Evolutionary conservation across 768 basidiomycete species (phyloP).

Genomic region (Artomyces pyxidatus): DNA sequence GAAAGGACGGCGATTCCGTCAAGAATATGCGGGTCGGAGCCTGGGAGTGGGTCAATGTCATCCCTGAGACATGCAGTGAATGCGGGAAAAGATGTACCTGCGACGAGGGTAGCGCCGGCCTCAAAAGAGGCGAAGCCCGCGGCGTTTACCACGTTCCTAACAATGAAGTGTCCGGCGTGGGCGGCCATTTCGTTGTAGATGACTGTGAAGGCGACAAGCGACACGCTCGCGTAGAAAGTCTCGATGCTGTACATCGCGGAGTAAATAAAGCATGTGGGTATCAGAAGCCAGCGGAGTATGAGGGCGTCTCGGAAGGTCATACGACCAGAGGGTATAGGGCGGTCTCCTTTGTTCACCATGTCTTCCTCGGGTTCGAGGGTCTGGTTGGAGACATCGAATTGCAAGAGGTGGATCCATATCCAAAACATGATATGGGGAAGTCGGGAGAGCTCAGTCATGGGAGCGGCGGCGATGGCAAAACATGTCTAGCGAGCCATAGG

Average conservation of each 20-base stretch:
- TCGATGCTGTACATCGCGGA: constrained; percentile 17
- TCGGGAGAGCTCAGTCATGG: constrained; percentile 3
- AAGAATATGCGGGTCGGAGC: constrained; percentile 10
- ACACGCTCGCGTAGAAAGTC: constrained; percentile 11
- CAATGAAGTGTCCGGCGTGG: constrained; percentile 23
- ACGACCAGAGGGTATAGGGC: constrained; percentile 26
- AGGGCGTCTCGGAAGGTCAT: constrained; percentile 17
- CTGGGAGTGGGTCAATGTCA: background rate
- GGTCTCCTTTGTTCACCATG: constrained; percentile 22
- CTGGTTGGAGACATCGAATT: constrained; percentile 26
- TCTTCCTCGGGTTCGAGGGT: constrained; percentile 21
- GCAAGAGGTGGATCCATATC: constrained; percentile 26
- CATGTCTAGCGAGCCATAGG: too few species aligned
- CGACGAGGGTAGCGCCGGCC: constrained; percentile 28
- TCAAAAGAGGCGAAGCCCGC: constrained; percentile 32
- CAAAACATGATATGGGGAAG: constrained; percentile 17
- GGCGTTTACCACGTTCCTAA: constrained; percentile 28
- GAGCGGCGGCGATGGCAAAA: constrained; percentile 14
- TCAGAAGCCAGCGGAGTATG: constrained; percentile 22
- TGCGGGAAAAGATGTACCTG: constrained; percentile 21
- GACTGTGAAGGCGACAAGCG: constrained; percentile 14
- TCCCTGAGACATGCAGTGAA: background rate
- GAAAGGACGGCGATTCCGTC: constrained; percentile 25
- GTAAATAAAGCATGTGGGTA: constrained; percentile 18
- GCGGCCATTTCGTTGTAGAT: constrained; percentile 22